Conservation (phyloP, 805 yeast genomes). For the Hanseniaspora osmophila region DNA sequence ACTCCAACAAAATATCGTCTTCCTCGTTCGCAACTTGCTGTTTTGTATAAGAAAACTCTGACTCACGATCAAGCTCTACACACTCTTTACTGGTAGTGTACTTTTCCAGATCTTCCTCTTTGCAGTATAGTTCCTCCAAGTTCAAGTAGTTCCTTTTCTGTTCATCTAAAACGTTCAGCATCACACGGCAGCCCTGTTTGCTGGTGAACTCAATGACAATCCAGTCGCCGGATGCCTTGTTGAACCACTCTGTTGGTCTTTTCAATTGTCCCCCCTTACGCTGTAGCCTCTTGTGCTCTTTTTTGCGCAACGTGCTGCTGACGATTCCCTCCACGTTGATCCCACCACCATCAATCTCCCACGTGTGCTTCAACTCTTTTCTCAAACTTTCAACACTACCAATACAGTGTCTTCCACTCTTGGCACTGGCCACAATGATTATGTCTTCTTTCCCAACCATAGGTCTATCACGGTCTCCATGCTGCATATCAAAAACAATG, state of each 20-base stretch:
- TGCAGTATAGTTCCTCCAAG: constrained; percentile 56
- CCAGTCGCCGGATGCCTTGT: constrained; percentile 62
- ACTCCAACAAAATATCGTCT: constrained; percentile 17
- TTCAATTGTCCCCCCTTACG: constrained; percentile 37
- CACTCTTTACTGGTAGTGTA: constrained; percentile 2
- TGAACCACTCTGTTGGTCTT: constrained; percentile 31
- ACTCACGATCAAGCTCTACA: background rate
- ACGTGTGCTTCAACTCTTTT: constrained; percentile 40
- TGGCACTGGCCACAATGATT: constrained; percentile 61
- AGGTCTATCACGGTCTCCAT: constrained; percentile 24
- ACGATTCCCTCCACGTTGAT: constrained; percentile 62
- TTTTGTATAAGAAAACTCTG: background rate
- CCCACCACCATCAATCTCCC: constrained; percentile 16
- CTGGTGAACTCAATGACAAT: constrained; percentile 56
- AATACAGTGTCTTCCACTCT: constrained; percentile 59
- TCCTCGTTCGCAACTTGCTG: constrained; percentile 6
- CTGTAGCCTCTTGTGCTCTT: constrained; percentile 35
- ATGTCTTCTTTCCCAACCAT: constrained; percentile 30
- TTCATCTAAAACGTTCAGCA: constrained; percentile 58
- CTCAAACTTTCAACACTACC: constrained; percentile 52
- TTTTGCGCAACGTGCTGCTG: constrained; percentile 40
- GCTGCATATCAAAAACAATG: constrained; percentile 47
- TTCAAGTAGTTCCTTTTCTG: constrained; percentile 55
- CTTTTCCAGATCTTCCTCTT: constrained; percentile 25
- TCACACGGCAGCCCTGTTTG: constrained; percentile 34